Base-by-base conservation (phyloP, 2,329 filamentous ascomycete species). In the Monosporascus sp. region DNA sequence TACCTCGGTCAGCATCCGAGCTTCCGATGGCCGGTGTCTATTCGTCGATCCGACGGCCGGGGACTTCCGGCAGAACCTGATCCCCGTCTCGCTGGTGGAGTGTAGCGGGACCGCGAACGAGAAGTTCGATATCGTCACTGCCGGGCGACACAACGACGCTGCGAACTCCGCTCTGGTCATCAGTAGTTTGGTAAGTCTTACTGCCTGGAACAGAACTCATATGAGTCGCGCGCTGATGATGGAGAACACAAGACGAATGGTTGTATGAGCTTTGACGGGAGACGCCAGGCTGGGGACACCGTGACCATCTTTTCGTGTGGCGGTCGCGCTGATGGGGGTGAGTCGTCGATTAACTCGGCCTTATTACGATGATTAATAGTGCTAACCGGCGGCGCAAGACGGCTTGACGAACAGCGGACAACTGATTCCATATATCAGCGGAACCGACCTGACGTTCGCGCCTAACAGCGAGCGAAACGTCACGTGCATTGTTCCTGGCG, bases 31-130 rank as follows among this genome's bases (percentile, higher is more conserved):
- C 25, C 70, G 75, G 49, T 81, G 78, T 53, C 69, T 81, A n/a
- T 79, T 72, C 37, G 64, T 80, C 45, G 75, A 81, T 58, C 74
- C 76, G 1, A 75, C 75, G 1, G 77, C 76, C 0, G 78, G 78
- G 37, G 78, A 81, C 58, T 81, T 80, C 63, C 75, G 78, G 6
- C 69, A 76, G 63, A 81, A 81, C 58, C 67, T 81, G 47, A 78
- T 80, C 49, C 78, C 78, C 2, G 64, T 81, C 8, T 68, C 70
- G 22, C 59, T 79, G 9, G 72, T 73, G 8, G 62, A 65, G 27
- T 81, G 78, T 64, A 64, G 67, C 31, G 75, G 72, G 35, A 69
- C 71, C 5, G 65, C 71, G 3, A 75, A 74, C 49, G 74, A 80
- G 63, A 74, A 73, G 58, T 81, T 77, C 60, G 78, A 81, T 61